phyloP scores from a whole-genome alignment of 139 green algal genomes.

The Gonium pectorale region DNA sequence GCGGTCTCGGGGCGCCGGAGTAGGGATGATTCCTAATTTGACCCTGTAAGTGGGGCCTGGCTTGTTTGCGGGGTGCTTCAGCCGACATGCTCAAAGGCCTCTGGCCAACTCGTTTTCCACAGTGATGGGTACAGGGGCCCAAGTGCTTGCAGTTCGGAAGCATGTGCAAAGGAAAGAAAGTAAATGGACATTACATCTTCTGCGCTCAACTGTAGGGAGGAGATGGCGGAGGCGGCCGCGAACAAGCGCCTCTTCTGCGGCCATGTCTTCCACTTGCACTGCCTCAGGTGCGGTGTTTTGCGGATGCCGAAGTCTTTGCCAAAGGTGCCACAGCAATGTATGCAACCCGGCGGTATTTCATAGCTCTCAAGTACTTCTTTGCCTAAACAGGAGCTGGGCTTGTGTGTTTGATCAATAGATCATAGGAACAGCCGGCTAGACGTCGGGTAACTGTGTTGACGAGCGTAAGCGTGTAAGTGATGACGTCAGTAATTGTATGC shows the following conservation, averaged over 20 bases:
- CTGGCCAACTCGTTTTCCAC: too few relatives aligned
- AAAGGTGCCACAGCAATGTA: too few relatives aligned
- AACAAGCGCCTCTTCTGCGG: conserved; percentile 95
- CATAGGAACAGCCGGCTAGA: not conserved
- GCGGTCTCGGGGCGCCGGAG: not conserved
- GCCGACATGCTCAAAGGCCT: too few relatives aligned
- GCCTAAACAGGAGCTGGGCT: not conserved
- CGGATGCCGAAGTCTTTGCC: not conserved
- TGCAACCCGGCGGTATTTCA: too few relatives aligned
- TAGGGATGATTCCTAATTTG: not conserved
- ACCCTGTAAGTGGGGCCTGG: not conserved
- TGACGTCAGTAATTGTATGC: not conserved
- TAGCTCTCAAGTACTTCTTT: too few relatives aligned
- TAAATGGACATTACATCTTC: not conserved
- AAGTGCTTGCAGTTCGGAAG: not conserved
- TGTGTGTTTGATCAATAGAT: not conserved
- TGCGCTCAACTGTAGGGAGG: conserved; percentile 24
- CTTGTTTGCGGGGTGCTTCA: not conserved
- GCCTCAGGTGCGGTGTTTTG: conserved; percentile 77
- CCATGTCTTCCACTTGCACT: conserved; percentile 97
- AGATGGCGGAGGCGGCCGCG: conserved; percentile 43
- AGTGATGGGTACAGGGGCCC: not conserved
- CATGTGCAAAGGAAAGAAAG: not conserved
- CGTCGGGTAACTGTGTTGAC: not conserved
- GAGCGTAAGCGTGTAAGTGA: not conserved